Evolutionary conservation across 179 eudicot species (phyloP), one percentile per base, ranked within the genome.

Genomic region (Spergularia azorica): DNA sequence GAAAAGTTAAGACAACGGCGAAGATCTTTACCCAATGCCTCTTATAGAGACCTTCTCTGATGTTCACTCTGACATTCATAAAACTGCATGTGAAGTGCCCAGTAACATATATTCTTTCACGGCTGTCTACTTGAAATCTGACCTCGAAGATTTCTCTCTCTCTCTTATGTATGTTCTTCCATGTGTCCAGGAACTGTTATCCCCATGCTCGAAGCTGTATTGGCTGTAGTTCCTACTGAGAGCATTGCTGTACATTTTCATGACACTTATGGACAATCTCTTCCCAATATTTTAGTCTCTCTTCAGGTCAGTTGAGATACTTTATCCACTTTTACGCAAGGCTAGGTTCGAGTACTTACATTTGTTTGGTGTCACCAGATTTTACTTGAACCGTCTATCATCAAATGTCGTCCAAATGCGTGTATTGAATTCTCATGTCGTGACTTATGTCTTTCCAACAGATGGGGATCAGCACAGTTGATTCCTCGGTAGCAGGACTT

Each of bases 241-340:
- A 92, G 84, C 79, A 86, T 96, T 77, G 99, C 98, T 74, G 99
- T 96, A 20, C 99, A 96, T 80, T 96, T 96, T 80, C 99, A 96
- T 58, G 99, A 96, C 83, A 96, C 99, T 41, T 96, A 96, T 32
- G 99, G 99, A 43, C 99, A 96, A 81, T 90, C 99, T 82, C 99
- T 96, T 86, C 81, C 99, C 52, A 96, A 96, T 70, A 96, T 94
- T 81, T 86, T 94, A 70, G 87, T 86, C 69, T 94, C 99, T 51
- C 96, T 96, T 72, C 99, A 95, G 83, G 99, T 93, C 71, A 90
- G 87, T 75, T 58, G 46, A 54, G 15, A 15, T 38, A 36, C 41
- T 9, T 38, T 15, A 5, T 38, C 51, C 50, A 14, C 15, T 38
- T 9, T 63, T 32, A 5, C 38, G 20, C 61, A 6, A 10, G 13